These are phyloP conservation scores for Exophiala calicioides DNA, from an alignment of 2,329 filamentous ascomycete genomes.

Conservation along the genomic window DNA sequence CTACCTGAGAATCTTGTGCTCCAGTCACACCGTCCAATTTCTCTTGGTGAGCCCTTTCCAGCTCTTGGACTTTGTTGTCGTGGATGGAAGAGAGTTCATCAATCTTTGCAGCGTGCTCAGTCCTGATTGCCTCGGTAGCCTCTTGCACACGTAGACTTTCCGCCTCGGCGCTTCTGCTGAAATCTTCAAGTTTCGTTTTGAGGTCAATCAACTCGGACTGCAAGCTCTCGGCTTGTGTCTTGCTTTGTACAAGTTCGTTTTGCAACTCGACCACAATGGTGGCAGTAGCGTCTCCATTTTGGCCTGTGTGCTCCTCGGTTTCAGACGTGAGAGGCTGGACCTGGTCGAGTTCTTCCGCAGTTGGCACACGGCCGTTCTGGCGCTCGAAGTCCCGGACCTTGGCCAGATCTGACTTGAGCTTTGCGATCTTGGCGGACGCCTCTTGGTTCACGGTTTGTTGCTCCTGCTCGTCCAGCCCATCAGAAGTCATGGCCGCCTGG, in stretches of 20 bases:
- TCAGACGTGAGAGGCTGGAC: constrained; percentile 15
- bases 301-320: constrained; percentile 2
- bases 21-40: constrained; percentile 44
- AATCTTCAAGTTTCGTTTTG: constrained; percentile 41
- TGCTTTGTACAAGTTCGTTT: constrained; percentile 18
- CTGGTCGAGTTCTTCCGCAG: constrained; percentile 25
- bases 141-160: constrained; percentile 43
- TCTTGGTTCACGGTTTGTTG: constrained; percentile 31
- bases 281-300: neutral
- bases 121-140: constrained; percentile 36
- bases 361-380: constrained; percentile 27
- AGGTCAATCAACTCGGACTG: constrained; percentile 35
- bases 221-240: constrained; percentile 21
- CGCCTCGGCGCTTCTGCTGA: constrained; percentile 41
- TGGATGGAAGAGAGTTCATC: constrained; percentile 23
- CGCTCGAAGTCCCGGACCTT: constrained; percentile 30
- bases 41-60: constrained; percentile 20
- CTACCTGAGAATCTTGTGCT: constrained; percentile 10
- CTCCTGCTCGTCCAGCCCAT: constrained; percentile 31
- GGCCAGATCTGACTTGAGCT: constrained; percentile 32
- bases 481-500: constrained; percentile 34
- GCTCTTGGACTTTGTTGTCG: constrained; percentile 17
- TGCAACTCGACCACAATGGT: constrained; percentile 6
- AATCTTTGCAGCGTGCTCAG: constrained; percentile 22
- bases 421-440: constrained; percentile 30